A percentile compares a stretch with the other conserved stretches of the same genome.
Evolutionary conservation across 768 basidiomycete genomes (phyloP).

Genomic region (Collybia sordida): DNA sequence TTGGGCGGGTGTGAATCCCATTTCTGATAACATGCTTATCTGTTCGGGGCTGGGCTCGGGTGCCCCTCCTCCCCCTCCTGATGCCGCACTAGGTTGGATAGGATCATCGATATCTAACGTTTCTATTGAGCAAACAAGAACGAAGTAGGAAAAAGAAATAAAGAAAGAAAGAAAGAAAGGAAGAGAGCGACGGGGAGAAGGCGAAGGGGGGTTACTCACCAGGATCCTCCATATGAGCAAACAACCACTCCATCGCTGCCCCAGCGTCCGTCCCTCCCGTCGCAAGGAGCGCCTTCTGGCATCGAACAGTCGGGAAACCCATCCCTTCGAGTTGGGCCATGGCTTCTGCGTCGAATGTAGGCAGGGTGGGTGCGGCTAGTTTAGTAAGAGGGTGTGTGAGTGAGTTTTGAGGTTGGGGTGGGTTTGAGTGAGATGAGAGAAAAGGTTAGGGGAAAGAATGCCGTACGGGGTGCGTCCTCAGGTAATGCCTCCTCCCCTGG

Average conservation of each 20-base stretch:
- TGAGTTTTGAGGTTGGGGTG: no score
- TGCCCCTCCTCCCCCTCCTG: conserved; percentile 19
- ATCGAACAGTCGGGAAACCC: conserved; percentile 88
- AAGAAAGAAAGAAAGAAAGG: background rate
- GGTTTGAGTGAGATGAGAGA: no score
- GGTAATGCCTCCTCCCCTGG: conserved; percentile 69
- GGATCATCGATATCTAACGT: conserved; percentile 92
- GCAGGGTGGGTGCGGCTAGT: conserved; percentile 36
- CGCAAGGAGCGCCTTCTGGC: conserved; percentile 87
- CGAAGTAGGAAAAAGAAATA: no score
- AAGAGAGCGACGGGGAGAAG: background rate
- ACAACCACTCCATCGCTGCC: conserved; percentile 94
- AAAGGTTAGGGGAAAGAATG: conserved; percentile 2
- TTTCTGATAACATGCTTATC: conserved; percentile 74
- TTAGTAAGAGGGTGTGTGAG: no score
- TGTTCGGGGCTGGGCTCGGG: conserved; percentile 70
- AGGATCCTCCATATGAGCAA: conserved; percentile 92
- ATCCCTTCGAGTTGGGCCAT: conserved; percentile 79
- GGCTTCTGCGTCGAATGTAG: conserved; percentile 72
- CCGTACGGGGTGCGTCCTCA: conserved; percentile 42
- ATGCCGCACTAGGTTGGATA: conserved; percentile 36
- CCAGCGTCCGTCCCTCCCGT: conserved; percentile 79
- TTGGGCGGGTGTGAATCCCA: conserved; percentile 89
- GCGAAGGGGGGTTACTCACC: conserved; percentile 42
- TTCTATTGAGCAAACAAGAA: background rate